Base-by-base conservation (phyloP, 371 early-diverging fungal genomes). In the Mucor velutinosus region DNA sequence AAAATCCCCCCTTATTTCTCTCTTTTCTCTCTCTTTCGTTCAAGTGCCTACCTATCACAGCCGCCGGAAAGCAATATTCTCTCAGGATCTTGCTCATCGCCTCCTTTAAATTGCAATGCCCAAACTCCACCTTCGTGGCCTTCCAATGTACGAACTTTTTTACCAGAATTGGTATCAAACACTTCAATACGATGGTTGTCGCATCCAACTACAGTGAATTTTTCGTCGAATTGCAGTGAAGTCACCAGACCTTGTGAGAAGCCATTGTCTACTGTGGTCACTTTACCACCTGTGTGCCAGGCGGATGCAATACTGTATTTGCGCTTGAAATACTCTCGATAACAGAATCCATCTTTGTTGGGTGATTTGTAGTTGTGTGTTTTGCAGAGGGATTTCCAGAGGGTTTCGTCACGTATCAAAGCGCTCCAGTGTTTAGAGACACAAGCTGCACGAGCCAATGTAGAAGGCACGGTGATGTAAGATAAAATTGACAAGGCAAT, bases 161-260 rank as follows among this genome's bases (percentile, higher is more conserved):
- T 76, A 1, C 95, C 94, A 12, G 89, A 83, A 2, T 75, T 77
- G 4, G 90, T 89, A 71, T 91, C 92, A 84, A 92, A 95, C 30
- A 95, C 87, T 65, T 93, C 91, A 51, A 94, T 93, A 3, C 89
- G 87, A 67, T 89, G 86, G 65, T 94, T 93, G 69, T 95, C 94
- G 29, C 93, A 93, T 41, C 94, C 94, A 10, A 91, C 88, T 7
- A 94, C 93, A 65, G 93, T 91, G 67, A 89, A 92, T 56, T 91
- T 88, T 33, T 88, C 86, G 70, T 94, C 94, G 81, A 94, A 93
- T 71, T 94, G 95, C 14, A 95, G 76, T 21, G 92, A 92, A 0
- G 96, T 95, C 21, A 94, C 94, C 17, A 95, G 89, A 30, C 89
- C 90, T 10, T 81, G 79, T 14, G 87, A 91, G 64, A 92, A 89